These are phyloP conservation scores for Lentinus brumalis DNA, from an alignment of 768 basidiomycete species.

Conservation along the genomic window DNA sequence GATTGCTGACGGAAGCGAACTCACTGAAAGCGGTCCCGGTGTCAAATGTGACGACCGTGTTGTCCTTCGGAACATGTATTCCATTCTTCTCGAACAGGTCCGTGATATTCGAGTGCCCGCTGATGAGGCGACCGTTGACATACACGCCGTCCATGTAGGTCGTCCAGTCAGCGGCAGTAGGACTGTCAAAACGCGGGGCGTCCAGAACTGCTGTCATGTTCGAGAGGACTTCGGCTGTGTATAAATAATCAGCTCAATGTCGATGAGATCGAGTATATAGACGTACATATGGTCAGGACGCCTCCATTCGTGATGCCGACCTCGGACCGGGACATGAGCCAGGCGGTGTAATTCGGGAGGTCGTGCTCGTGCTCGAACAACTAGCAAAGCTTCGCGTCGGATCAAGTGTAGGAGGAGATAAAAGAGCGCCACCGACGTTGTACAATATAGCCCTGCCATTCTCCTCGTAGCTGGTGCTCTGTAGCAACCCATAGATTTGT, in stretches of 20 bases:
- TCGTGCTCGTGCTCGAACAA: constrained; percentile 9
- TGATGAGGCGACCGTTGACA: constrained; percentile 17
- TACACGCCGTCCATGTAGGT: constrained; percentile 20
- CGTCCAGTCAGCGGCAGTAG: constrained; percentile 5
- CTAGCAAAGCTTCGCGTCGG: neutral
- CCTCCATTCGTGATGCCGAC: constrained; percentile 11
- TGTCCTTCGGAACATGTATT: neutral
- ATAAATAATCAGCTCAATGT: too few relatives aligned
- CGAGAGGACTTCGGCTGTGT: constrained; percentile 10
- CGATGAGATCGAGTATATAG: too few relatives aligned
- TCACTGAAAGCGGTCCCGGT: constrained; percentile 20
- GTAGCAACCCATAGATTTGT: neutral
- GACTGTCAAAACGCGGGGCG: constrained; percentile 3
- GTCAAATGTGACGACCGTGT: constrained; percentile 16
- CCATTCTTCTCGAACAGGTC: neutral
- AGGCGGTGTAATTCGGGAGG: constrained; percentile 10
- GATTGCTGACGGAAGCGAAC: neutral
- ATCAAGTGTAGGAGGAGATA: neutral
- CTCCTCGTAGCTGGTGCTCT: constrained; percentile 1
- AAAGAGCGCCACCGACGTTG: neutral
- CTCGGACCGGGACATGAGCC: constrained; percentile 11
- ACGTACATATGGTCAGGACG: constrained; percentile 14
- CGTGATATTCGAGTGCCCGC: constrained; percentile 2
- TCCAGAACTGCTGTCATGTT: constrained; percentile 6
- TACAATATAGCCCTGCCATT: constrained; percentile 9